phyloP scores from a whole-genome alignment of 352 stramenopile species.

The Globisporangium heterothallicum region DNA sequence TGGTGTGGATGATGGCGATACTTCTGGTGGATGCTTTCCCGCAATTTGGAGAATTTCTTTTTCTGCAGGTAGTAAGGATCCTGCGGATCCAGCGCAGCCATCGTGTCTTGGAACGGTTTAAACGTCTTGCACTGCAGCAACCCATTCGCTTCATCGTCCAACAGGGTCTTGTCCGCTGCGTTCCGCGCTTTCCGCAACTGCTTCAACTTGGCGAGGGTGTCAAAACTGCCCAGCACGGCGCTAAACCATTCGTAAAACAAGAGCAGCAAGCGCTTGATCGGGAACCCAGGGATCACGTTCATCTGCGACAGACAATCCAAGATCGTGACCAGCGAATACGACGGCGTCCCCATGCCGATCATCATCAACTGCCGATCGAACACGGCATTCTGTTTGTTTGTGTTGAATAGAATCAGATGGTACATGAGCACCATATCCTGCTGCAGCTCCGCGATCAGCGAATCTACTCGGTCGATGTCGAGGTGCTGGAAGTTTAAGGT shows the following conservation, averaged over 20 bases:
- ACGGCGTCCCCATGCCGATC: conserved; percentile 49
- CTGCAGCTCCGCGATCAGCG: conserved; percentile 60
- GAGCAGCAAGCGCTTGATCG: conserved; percentile 72
- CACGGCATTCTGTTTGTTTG: conserved; percentile 49
- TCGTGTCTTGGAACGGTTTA: conserved; percentile 45
- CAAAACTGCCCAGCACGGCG: conserved; percentile 45
- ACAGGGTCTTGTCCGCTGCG: conserved; percentile 30
- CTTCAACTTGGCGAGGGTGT: conserved; percentile 53
- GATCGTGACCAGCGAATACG: conserved; percentile 58
- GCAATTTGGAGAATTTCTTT: conserved; percentile 59
- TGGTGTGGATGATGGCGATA: conserved; percentile 64
- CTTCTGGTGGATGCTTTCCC: conserved; percentile 62
- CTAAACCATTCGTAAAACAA: conserved; percentile 69
- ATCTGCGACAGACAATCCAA: conserved; percentile 69
- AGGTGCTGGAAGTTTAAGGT: conserved; percentile 70
- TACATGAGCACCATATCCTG: conserved; percentile 79
- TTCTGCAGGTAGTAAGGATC: conserved; percentile 71
- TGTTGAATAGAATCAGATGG: conserved; percentile 70
- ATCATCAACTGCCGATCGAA: conserved; percentile 70
- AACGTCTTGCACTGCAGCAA: conserved; percentile 68
- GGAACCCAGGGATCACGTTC: conserved; percentile 67
- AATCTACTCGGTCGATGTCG: conserved; percentile 59
- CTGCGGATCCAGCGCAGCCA: conserved; percentile 42
- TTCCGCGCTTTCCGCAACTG: conserved; percentile 33
- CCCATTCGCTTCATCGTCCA: conserved; percentile 47